Evolutionary conservation across 768 basidiomycete genomes (phyloP).

Genomic region (Leccinum subtestaceum): DNA sequence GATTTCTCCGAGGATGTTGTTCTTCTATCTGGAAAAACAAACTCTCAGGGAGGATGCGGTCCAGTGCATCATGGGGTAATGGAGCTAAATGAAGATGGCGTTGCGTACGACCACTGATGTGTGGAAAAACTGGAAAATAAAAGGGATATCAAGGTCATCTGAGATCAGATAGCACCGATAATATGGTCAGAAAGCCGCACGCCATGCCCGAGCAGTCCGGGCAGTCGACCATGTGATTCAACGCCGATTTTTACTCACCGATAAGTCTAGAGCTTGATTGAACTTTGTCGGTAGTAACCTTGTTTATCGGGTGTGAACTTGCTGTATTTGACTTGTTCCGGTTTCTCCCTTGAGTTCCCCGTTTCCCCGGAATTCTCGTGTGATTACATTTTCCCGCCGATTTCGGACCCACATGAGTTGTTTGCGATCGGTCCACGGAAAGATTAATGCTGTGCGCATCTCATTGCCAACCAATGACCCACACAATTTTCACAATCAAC

Average conservation of each 20-base stretch:
- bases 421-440: background rate
- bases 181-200: background rate
- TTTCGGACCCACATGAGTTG: background rate
- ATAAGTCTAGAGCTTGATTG: constrained; percentile 1
- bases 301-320: background rate
- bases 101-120: background rate
- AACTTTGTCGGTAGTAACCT: background rate
- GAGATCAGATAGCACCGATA: background rate
- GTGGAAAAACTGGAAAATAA: background rate
- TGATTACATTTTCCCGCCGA: background rate
- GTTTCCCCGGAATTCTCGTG: background rate
- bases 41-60: constrained; percentile 8
- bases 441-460: too few species aligned
- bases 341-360: background rate
- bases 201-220: background rate
- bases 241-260: constrained; percentile 5
- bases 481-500: too few species aligned
- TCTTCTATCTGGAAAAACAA: background rate
- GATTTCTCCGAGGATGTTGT: background rate
- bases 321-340: background rate
- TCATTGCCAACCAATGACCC: too few species aligned
- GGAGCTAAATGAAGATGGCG: background rate
- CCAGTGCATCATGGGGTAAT: background rate
- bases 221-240: background rate
- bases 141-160: background rate